phyloP scores from a whole-genome alignment of 2,329 filamentous ascomycete species.

The Cryphonectria parasitica region DNA sequence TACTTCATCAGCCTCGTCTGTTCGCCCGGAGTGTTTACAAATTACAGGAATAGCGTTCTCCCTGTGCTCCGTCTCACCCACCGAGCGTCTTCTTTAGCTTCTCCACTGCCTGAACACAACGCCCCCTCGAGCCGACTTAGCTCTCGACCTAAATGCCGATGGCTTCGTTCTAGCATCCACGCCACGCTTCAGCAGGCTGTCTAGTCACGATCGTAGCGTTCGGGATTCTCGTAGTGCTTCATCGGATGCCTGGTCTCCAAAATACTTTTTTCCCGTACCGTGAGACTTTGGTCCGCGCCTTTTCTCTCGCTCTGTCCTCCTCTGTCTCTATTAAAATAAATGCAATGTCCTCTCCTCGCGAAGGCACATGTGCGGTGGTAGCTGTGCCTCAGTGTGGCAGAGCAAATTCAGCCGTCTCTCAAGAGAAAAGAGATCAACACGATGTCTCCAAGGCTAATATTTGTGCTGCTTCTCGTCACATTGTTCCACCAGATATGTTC shows the following conservation, averaged over 20 bases:
- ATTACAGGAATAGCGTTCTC: not conserved
- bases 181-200: not conserved
- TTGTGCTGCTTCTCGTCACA: not conserved
- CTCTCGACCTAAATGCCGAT: not conserved
- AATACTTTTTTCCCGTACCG: not conserved
- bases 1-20: not conserved
- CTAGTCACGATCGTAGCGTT: not conserved
- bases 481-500: conserved; percentile 7
- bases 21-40: not conserved
- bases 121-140: not conserved
- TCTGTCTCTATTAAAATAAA: not conserved
- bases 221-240: not conserved
- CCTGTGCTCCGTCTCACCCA: not conserved
- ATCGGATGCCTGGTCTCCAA: not conserved
- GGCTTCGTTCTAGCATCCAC: not conserved
- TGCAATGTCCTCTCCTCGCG: not conserved
- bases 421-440: not conserved
- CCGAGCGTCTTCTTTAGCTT: not conserved
- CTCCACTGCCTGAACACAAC: not conserved
- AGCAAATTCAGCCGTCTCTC: not conserved
- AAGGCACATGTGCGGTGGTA: not conserved
- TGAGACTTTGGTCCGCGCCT: not conserved
- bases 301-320: not conserved
- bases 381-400: not conserved
- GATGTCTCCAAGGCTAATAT: not conserved